Base-by-base conservation (phyloP, 140 eudicot species). In the Ambrosia hybrid region DNA sequence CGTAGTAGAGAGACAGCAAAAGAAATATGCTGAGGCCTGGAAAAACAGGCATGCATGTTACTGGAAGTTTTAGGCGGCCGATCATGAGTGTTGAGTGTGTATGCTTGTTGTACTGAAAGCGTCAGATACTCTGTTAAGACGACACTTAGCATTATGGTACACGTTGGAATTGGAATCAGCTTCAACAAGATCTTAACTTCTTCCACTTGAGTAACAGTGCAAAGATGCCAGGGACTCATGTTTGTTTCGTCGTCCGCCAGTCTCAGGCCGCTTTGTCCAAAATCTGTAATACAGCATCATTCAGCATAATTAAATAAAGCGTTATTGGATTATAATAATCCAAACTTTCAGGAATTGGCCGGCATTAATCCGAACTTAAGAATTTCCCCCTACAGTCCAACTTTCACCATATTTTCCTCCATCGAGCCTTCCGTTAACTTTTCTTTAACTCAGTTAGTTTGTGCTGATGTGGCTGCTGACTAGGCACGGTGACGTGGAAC, bases 11-110 rank as follows among this genome's bases (percentile, higher is more conserved):
- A 45, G 92, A 89, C 30, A 92, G 83, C 65, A 92, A 67, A 7
- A 92, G 83, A 36, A 92, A 89, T 71, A 92, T 92, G 85, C 95
- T 92, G 65, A 92, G 90, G 41, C 95, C 95, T 0, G 98, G 98
- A 51, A 92, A 92, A 38, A 92, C 98, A 11, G 98, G 98, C 98
- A 92, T 92, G 86, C 98, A 92, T 48, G 96, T 92, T 63, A 92
- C 98, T 0, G 98, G 98, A 64, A 92, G 96, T 58, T 92, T 92
- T 7, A 92, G 72, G 62, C 67, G 86, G 6, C 98, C 98, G 76
- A 92, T 67, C n/a, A 66, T 81, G 82, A 21, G 96, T 92, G 76
- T 92, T 92, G 70, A 92, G 60, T 0, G 98, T 92, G 67, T 89
- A 92, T 9, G 98, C 98, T 51, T 92, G 98, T 30, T 92, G 98